Conservation (phyloP, 73 alveolate genomes). For the Paramecium pentaurelia region DNA sequence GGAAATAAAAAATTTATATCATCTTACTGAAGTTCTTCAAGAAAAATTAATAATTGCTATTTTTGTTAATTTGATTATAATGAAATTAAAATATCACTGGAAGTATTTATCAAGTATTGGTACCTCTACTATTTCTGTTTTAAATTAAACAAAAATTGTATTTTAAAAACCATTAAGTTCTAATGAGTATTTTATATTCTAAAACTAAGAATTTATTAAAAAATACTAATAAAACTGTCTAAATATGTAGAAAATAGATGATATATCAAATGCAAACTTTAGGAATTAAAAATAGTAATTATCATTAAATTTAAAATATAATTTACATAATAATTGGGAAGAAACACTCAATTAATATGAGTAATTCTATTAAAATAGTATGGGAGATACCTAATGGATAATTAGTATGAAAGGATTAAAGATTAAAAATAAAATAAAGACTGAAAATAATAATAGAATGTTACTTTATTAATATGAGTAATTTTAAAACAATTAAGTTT, state of each 20-base stretch:
- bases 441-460: not conserved
- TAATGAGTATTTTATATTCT: not conserved
- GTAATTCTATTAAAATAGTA: not conserved
- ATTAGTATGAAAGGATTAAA: not conserved
- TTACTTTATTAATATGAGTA: not conserved
- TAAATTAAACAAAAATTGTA: not conserved
- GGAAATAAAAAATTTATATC: not conserved
- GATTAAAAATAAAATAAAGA: not conserved
- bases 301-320: not conserved
- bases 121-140: not conserved
- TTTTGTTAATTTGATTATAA: not conserved
- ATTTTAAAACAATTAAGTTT: not conserved
- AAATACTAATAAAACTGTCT: not conserved
- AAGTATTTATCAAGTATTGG: not conserved
- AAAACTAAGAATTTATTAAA: not conserved
- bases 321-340: not conserved
- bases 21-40: not conserved
- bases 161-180: not conserved
- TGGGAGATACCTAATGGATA: not conserved
- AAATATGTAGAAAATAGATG: not conserved
- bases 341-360: not conserved
- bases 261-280: not conserved
- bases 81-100: slow-evolving; percentile 4
- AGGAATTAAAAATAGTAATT: not conserved
- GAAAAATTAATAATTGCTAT: not conserved